Percentiles rank a stretch among this genome's conserved stretches.
Conservation (phyloP, 768 basidiomycete species). For the Leccinellum albellum region DNA sequence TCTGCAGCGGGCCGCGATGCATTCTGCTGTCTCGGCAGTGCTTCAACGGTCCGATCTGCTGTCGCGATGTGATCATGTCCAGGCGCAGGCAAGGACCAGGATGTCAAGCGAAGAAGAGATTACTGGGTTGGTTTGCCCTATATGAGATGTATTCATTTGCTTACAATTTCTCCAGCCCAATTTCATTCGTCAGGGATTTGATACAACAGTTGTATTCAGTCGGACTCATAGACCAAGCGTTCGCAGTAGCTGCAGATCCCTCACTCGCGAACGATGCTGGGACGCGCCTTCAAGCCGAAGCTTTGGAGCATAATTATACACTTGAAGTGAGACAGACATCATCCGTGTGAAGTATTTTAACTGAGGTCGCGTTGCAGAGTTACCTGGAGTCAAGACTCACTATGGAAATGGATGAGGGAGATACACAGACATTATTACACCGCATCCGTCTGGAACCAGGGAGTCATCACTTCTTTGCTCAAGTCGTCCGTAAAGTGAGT, state of each 20-base stretch:
- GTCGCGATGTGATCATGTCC: constrained; percentile 47
- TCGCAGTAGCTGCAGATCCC: constrained; percentile 51
- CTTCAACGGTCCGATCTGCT: constrained; percentile 54
- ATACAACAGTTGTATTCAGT: constrained; percentile 51
- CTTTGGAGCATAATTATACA: constrained; percentile 56
- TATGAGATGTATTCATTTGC: not conserved
- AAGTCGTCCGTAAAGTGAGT: constrained; percentile 54
- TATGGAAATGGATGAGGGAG: constrained; percentile 43
- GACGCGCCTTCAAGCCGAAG: constrained; percentile 52
- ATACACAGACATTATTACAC: constrained; percentile 32
- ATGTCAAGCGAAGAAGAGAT: constrained; percentile 24
- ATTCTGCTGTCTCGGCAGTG: constrained; percentile 46
- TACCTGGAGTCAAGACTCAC: constrained; percentile 59
- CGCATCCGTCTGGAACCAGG: constrained; percentile 53
- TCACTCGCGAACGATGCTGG: constrained; percentile 45
- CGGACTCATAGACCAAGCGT: constrained; percentile 52
- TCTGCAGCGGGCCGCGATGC: constrained; percentile 39
- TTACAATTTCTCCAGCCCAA: constrained; percentile 20
- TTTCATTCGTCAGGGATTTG: constrained; percentile 27
- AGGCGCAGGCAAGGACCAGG: constrained; percentile 31
- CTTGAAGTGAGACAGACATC: constrained; percentile 44
- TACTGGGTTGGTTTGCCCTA: constrained; percentile 9
- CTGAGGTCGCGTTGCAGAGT: constrained; percentile 11
- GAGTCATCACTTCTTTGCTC: constrained; percentile 56
- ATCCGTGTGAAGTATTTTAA: not conserved